Percentiles rank a stretch among this genome's conserved stretches.
phyloP scores from a whole-genome alignment of 2,329 filamentous ascomycete genomes.

The Neoarthrinium moseri region DNA sequence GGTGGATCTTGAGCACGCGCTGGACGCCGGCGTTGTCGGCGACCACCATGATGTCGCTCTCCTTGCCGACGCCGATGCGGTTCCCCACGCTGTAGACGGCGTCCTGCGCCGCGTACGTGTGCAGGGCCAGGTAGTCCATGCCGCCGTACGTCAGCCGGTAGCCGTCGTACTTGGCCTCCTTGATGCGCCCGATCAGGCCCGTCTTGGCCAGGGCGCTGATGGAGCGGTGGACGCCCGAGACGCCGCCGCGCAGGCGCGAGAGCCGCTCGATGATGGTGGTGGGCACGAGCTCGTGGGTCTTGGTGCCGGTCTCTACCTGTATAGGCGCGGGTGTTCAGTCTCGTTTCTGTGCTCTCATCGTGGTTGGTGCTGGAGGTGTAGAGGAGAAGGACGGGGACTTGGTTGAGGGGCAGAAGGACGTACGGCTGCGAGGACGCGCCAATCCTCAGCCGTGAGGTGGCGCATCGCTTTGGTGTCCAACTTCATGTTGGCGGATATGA shows the following conservation, averaged over 20 bases:
- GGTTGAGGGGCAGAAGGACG: constrained; percentile 29
- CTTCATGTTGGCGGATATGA: constrained; percentile 70
- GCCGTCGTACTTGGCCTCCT: constrained; percentile 96
- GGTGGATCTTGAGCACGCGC: constrained; percentile 90
- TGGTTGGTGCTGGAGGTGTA: too few species aligned
- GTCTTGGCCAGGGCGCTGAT: constrained; percentile 92
- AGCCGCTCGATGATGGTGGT: constrained; percentile 85
- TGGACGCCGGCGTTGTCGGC: constrained; percentile 77
- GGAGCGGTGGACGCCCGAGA: constrained; percentile 76
- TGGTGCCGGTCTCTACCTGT: constrained; percentile 91
- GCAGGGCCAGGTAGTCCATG: constrained; percentile 93
- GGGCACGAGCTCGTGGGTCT: constrained; percentile 96
- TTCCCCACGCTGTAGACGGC: constrained; percentile 89
- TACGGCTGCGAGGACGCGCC: constrained; percentile 91
- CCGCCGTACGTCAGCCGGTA: constrained; percentile 96
- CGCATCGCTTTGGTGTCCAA: constrained; percentile 92
- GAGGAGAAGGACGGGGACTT: constrained; percentile 26
- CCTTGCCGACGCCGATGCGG: constrained; percentile 94
- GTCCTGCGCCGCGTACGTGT: constrained; percentile 78
- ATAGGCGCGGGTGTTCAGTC: too few species aligned
- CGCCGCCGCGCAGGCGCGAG: constrained; percentile 74
- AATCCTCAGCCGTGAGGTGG: constrained; percentile 89
- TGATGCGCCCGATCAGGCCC: constrained; percentile 85
- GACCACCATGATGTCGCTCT: constrained; percentile 95
- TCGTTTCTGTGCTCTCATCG: too few species aligned